These are phyloP conservation scores for Lolium rigidum DNA, from an alignment of 176 grass and related monocot species.

Conservation along the genomic window DNA sequence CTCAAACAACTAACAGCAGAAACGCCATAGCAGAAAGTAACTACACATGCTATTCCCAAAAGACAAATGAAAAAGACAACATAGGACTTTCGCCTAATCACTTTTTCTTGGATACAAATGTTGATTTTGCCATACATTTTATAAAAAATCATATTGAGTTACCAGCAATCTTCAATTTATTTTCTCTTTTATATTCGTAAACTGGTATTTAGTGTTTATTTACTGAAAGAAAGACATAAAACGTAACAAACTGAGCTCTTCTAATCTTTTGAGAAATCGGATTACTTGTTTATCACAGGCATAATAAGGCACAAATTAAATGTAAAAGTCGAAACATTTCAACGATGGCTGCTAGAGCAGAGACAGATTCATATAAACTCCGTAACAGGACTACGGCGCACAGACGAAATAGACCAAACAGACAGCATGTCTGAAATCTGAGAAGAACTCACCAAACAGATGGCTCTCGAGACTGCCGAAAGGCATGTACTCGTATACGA, in stretches of 20 bases:
- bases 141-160: background rate
- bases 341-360: background rate
- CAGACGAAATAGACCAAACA: conserved; percentile 14
- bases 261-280: background rate
- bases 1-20: conserved; percentile 8
- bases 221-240: background rate
- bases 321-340: conserved; percentile 1
- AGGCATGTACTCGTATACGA: conserved; percentile 96
- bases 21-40: background rate
- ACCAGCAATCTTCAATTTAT: no score
- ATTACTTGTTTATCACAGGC: background rate
- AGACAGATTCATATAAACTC: background rate
- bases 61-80: background rate
- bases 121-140: conserved; percentile 9
- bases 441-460: conserved; percentile 65
- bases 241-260: background rate
- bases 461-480: conserved; percentile 89
- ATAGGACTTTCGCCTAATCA: background rate
- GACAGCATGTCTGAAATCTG: background rate
- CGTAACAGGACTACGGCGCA: background rate
- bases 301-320: background rate
- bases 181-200: no score
- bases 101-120: background rate
- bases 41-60: background rate
- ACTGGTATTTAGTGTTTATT: background rate